Evolutionary conservation across 148 eudicot species (phyloP).

Genomic region (Diospyros kaki): DNA sequence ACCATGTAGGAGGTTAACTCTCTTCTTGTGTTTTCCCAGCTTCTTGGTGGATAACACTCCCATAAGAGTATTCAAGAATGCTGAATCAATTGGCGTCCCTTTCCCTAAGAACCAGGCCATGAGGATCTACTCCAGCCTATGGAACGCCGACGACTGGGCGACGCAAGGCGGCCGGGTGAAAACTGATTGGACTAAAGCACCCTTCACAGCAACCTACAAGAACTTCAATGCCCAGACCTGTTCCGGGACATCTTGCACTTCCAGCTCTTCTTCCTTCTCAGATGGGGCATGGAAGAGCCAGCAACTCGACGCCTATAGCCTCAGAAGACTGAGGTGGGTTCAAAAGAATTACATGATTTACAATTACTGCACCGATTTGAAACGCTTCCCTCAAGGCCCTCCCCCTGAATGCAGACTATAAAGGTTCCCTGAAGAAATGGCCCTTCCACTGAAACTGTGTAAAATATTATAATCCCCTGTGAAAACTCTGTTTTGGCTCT

Average conservation of each 20-base stretch:
- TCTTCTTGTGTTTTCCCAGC: conserved; percentile 17
- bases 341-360: conserved; percentile 46
- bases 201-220: conserved; percentile 49
- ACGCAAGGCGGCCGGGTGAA: conserved; percentile 47
- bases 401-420: conserved; percentile 44
- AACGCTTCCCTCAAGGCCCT: conserved; percentile 37
- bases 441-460: not conserved
- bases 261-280: not conserved
- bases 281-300: conserved; percentile 33
- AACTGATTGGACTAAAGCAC: conserved; percentile 55
- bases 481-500: no score
- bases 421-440: conserved; percentile 6
- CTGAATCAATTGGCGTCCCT: conserved; percentile 34
- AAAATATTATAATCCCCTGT: not conserved
- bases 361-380: conserved; percentile 44
- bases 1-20: no score
- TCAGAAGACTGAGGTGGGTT: conserved; percentile 42
- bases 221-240: conserved; percentile 42
- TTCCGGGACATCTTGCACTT: conserved; percentile 14
- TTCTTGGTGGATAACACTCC: conserved; percentile 44
- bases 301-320: conserved; percentile 30
- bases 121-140: conserved; percentile 46
- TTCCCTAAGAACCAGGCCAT: conserved; percentile 53
- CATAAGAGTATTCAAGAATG: conserved; percentile 36
- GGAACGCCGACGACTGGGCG: conserved; percentile 71